Evolutionary conservation across 1,284 basidiomycete species (phyloP).

Genomic region (Trichosporon faecale): DNA sequence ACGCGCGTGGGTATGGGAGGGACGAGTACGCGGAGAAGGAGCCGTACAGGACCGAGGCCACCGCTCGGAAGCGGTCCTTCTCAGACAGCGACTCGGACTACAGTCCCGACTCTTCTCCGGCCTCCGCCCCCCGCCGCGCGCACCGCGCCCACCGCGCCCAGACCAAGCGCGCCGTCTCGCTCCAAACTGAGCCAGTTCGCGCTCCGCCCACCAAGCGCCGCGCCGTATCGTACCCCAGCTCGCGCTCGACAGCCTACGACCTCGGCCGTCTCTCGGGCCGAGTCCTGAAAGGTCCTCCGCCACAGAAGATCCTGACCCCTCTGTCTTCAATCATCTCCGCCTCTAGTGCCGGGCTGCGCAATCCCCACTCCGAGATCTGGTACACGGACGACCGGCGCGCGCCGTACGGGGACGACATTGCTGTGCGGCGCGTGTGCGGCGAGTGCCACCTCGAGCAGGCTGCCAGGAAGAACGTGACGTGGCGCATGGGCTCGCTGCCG

Average conservation of each 20-base stretch:
- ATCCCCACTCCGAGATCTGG: neutral
- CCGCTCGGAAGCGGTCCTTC: neutral
- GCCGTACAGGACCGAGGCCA: neutral
- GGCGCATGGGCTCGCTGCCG: neutral
- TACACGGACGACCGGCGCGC: slow-evolving; percentile 3
- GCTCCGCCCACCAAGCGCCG: neutral
- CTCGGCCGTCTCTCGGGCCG: neutral
- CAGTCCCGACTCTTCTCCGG: neutral
- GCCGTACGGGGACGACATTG: neutral
- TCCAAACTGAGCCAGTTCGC: neutral
- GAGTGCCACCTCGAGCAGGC: neutral
- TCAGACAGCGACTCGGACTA: neutral
- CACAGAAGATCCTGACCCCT: neutral
- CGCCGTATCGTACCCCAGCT: neutral
- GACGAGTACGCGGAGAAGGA: too few species aligned
- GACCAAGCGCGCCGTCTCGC: neutral
- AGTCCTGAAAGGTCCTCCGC: neutral
- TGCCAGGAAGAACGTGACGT: neutral
- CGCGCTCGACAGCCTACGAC: neutral
- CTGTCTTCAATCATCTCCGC: neutral
- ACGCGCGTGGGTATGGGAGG: too few species aligned
- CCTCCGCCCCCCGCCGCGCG: neutral
- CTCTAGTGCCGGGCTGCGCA: neutral
- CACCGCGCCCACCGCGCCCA: too few species aligned
- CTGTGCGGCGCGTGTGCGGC: slow-evolving; percentile 2